A percentile compares a stretch with the other conserved stretches of the same genome.
Evolutionary conservation across 768 basidiomycete species (phyloP).

Genomic region (Scleroderma bovista): DNA sequence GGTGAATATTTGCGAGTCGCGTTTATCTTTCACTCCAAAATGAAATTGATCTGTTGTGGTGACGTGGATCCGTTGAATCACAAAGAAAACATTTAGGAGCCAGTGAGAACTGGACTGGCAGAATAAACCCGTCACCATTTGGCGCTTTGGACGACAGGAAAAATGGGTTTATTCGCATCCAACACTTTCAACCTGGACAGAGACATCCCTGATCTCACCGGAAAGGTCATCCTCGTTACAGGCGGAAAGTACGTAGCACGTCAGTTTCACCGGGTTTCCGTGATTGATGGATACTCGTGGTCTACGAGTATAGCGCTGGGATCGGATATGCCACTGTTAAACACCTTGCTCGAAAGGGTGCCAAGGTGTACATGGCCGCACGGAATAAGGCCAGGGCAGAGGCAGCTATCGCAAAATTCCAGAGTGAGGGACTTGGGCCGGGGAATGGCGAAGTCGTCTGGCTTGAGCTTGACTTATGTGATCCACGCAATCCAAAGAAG

Average conservation of each 20-base stretch:
- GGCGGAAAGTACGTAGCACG: constrained; percentile 44
- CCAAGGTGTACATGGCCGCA: constrained; percentile 56
- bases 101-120: too few relatives aligned
- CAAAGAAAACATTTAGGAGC: constrained; percentile 1
- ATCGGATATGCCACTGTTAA: constrained; percentile 47
- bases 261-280: neutral
- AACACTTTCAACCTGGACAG: constrained; percentile 30
- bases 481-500: constrained; percentile 42
- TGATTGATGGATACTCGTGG: neutral
- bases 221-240: constrained; percentile 50
- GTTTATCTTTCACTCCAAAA: too few relatives aligned
- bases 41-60: too few relatives aligned
- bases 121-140: too few relatives aligned
- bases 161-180: constrained; percentile 18
- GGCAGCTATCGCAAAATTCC: constrained; percentile 43
- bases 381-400: constrained; percentile 42
- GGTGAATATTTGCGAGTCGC: too few relatives aligned
- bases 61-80: constrained; percentile 21
- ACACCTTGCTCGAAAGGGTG: constrained; percentile 47
- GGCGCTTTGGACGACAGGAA: too few relatives aligned
- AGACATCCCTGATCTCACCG: constrained; percentile 41
- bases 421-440: constrained; percentile 37
- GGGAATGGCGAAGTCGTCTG: constrained; percentile 44
- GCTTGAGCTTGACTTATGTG: constrained; percentile 47
- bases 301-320: neutral